Base-by-base conservation (phyloP, 2,329 filamentous ascomycete genomes). In the Canariomyces notabilis region DNA sequence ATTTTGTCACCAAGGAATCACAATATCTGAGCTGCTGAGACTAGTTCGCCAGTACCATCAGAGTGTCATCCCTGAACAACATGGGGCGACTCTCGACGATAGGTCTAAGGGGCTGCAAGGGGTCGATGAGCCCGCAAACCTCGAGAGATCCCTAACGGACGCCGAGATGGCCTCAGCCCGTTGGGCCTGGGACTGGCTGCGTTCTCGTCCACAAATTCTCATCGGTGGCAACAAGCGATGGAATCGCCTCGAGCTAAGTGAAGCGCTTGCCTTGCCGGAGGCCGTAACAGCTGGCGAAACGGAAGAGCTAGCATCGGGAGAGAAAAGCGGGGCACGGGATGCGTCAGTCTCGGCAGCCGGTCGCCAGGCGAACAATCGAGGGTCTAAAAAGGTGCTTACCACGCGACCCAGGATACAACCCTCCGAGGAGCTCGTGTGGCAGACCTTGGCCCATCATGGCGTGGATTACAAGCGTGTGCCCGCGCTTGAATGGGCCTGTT, bases 381-480 rank as follows among this genome's bases (percentile, higher is more conserved):
- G 44, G 42, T 2, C 33, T 5, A 58, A 52, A 33, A 56, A 49
- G 52, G 51, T 5, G 15, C 54, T 46, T 53, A 57, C 57, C 34
- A 44, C 37, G 11, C 52, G 57, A 5, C 65, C 64, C 2, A 59
- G 64, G 14, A 58, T 82, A 2, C 72, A 71, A 46, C 72, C 76
- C 12, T 73, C 75, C 0, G 73, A 80, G 51, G 71, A 76, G 38
- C 73, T 73, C 4, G 72, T 80, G 59, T 83, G 80, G 80, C 71
- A 75, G 57, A 73, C 73, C 3, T 64, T 83, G 38, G 74, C 79
- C 18, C 79, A 79, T 11, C 80, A 83, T 59, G 70, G 71, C 6
- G 67, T 76, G 8, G 79, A 83, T 59, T 70, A 74, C 57, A 80
- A 79, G 57, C 72, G 75, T 46, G 65, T 82, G 3, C 77, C 79